Evolutionary conservation across 1,139 yeast genomes (phyloP).

Genomic region (Scheffersomyces insectosa): DNA sequence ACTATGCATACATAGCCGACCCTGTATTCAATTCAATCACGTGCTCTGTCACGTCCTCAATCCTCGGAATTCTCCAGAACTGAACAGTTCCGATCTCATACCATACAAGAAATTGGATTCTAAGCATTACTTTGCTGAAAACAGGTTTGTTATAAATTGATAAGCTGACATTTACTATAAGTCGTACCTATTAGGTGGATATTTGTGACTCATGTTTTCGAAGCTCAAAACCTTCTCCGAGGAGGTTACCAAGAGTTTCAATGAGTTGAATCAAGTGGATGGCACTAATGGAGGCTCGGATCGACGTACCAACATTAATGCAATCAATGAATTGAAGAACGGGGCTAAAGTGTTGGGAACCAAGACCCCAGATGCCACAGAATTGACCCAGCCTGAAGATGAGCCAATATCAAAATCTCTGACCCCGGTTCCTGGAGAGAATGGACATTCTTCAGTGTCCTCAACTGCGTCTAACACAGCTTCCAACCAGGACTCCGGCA

Average conservation of each 20-base stretch:
- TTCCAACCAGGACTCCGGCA: no score
- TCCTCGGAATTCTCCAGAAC: no score
- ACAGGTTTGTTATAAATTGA: no score
- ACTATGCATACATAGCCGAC: no score
- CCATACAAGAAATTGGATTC: no score
- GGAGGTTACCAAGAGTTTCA: slow-evolving; percentile 48
- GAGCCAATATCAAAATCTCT: slow-evolving; percentile 16
- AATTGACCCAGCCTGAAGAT: slow-evolving; percentile 49
- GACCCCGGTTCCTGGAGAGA: neutral
- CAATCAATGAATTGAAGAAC: slow-evolving; percentile 32
- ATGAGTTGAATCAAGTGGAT: slow-evolving; percentile 24
- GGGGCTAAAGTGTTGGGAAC: slow-evolving; percentile 33
- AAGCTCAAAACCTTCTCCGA: slow-evolving; percentile 64
- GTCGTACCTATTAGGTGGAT: no score
- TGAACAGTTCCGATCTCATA: no score
- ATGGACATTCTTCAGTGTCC: neutral
- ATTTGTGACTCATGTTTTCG: slow-evolving; percentile 49
- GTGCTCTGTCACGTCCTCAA: no score
- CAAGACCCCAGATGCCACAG: slow-evolving; percentile 46
- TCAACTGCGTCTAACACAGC: neutral
- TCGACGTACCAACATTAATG: slow-evolving; percentile 17
- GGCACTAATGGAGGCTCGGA: slow-evolving; percentile 8
- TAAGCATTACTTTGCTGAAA: no score
- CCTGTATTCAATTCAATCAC: no score
- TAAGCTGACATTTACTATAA: no score